Evolutionary conservation across 371 early-diverging fungal species (phyloP).

Genomic region (Circinella umbellata): DNA sequence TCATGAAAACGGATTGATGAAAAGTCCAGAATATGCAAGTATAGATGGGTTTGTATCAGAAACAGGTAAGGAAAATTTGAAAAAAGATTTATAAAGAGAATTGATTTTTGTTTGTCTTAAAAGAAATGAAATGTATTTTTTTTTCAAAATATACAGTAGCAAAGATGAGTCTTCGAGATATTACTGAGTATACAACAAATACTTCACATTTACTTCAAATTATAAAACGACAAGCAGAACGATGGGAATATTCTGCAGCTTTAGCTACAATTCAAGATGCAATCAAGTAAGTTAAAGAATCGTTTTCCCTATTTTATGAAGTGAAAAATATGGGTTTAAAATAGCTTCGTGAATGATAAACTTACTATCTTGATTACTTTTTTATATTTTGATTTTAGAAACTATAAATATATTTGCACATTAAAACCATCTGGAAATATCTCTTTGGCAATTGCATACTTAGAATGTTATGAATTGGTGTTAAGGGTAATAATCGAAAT

Average conservation of each 20-base stretch:
- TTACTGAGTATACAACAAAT: background rate
- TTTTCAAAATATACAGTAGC: background rate
- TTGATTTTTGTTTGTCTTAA: too few species aligned
- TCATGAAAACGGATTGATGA: conserved; percentile 8
- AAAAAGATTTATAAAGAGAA: too few species aligned
- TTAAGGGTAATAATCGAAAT: conserved; percentile 29
- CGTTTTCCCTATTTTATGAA: background rate
- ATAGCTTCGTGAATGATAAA: too few species aligned
- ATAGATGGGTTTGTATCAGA: conserved; percentile 3
- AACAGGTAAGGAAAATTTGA: background rate
- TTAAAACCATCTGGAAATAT: conserved; percentile 41
- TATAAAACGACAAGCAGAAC: conserved; percentile 20
- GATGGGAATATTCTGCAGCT: conserved; percentile 25
- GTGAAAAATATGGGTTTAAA: too few species aligned
- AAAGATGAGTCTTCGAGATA: conserved; percentile 6
- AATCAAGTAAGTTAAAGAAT: conserved; percentile 23
- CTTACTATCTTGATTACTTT: too few species aligned
- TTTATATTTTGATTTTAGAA: background rate
- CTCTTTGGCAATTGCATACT: conserved; percentile 53
- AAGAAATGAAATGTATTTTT: too few species aligned
- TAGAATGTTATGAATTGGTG: conserved; percentile 51
- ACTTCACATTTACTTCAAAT: conserved; percentile 5
- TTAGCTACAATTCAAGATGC: conserved; percentile 34
- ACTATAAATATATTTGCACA: conserved; percentile 2
- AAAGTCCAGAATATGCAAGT: conserved; percentile 7